Evolutionary conservation across 2,329 filamentous ascomycete genomes (phyloP).

Genomic region (Chrysoporthe deuterocubensis): DNA sequence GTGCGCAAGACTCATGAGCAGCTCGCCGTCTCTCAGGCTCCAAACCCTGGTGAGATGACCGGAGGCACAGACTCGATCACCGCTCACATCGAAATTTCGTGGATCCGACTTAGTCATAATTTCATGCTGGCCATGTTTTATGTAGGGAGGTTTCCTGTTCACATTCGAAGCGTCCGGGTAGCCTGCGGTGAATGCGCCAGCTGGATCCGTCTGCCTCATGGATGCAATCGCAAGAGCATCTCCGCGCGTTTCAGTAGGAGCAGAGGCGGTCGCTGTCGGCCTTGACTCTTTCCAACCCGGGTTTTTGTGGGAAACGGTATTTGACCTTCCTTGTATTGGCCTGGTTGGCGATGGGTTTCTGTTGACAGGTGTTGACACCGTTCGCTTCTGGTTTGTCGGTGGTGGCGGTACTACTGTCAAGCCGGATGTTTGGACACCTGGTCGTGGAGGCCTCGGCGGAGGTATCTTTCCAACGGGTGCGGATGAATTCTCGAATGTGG

Average conservation of each 20-base stretch:
- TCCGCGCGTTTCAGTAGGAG: conserved; percentile 14
- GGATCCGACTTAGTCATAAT: conserved; percentile 88
- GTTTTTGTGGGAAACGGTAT: conserved; percentile 51
- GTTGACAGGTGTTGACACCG: conserved; percentile 50
- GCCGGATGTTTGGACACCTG: conserved; percentile 29
- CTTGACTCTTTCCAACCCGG: conserved; percentile 46
- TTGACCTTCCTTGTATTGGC: conserved; percentile 50
- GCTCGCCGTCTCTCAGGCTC: conserved; percentile 81
- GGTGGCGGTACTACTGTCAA: neutral
- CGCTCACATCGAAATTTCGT: conserved; percentile 84
- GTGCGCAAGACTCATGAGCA: conserved; percentile 79
- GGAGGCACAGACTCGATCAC: conserved; percentile 83
- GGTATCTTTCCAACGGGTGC: conserved; percentile 41
- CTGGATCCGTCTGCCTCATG: conserved; percentile 42
- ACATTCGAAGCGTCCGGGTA: conserved; percentile 85
- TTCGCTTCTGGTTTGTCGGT: conserved; percentile 44
- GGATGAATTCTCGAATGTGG: conserved; percentile 39
- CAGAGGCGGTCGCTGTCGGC: conserved; percentile 28
- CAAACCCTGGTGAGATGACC: conserved; percentile 88
- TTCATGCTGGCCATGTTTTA: conserved; percentile 72
- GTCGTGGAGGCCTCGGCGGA: conserved; percentile 50
- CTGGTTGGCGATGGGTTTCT: conserved; percentile 47
- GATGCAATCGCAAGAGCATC: conserved; percentile 19
- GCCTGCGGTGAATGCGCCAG: conserved; percentile 57
- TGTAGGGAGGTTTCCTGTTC: conserved; percentile 80